Conservation (phyloP, 2,329 filamentous ascomycete species). For the Dactylonectria macrodidyma region DNA sequence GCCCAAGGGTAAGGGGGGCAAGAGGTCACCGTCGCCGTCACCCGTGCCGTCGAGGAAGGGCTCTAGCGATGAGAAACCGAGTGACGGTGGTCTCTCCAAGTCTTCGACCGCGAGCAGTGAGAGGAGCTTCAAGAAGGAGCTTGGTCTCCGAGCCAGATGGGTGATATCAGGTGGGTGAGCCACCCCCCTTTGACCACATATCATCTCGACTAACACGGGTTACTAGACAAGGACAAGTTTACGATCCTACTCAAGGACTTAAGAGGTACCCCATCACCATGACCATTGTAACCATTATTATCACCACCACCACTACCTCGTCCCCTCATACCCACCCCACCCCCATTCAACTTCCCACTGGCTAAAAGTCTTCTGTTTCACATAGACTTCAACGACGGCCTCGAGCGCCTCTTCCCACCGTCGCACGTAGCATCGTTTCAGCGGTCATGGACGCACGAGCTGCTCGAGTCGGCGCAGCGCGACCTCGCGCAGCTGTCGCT, state of each 20-base stretch:
- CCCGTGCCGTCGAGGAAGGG: constrained; percentile 35
- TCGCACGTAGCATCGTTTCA: constrained; percentile 59
- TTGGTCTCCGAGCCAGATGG: constrained; percentile 58
- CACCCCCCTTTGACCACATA: constrained; percentile 5
- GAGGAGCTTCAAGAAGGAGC: constrained; percentile 53
- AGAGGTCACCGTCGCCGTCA: constrained; percentile 38
- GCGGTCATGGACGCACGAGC: constrained; percentile 62
- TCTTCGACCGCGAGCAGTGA: constrained; percentile 37
- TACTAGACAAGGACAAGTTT: constrained; percentile 62
- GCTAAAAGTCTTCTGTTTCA: neutral
- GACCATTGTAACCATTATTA: too few relatives aligned
- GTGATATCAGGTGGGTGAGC: constrained; percentile 56
- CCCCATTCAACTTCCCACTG: too few relatives aligned
- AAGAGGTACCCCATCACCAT: constrained; percentile 50
- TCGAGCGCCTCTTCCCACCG: constrained; percentile 62
- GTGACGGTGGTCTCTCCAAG: constrained; percentile 32
- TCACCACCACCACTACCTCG: neutral
- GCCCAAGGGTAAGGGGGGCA: constrained; percentile 28
- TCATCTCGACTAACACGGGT: constrained; percentile 11
- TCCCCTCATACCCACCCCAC: neutral
- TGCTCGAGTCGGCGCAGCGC: constrained; percentile 61
- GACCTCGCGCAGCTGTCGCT: constrained; percentile 59
- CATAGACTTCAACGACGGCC: constrained; percentile 62
- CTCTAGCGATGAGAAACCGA: constrained; percentile 43
- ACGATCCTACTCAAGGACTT: constrained; percentile 56